phyloP scores from a whole-genome alignment of 257 asterid species.

The Plantago elongata region DNA sequence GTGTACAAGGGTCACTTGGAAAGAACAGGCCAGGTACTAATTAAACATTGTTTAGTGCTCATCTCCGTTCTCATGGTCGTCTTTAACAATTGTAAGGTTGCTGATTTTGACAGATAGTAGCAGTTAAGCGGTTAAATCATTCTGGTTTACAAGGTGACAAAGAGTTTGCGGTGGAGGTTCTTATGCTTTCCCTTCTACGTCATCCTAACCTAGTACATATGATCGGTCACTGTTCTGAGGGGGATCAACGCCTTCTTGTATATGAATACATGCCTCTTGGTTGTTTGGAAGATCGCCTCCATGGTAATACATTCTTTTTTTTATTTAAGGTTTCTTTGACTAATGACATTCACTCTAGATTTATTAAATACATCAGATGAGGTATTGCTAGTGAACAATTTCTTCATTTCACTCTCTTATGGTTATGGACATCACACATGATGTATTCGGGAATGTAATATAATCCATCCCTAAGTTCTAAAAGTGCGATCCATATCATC shows the following conservation, averaged over 20 bases:
- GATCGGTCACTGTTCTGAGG: constrained; percentile 48
- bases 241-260: constrained; percentile 44
- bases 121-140: constrained; percentile 37
- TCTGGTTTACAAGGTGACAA: constrained; percentile 48
- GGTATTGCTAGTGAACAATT: not conserved
- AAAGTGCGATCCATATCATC: not conserved
- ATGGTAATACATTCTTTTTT: constrained; percentile 20
- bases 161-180: constrained; percentile 49
- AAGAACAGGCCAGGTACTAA: constrained; percentile 35
- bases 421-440: not conserved
- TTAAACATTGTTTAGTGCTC: not conserved
- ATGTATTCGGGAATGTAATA: too few relatives aligned
- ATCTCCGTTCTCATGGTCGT: not conserved
- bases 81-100: not conserved
- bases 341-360: not conserved
- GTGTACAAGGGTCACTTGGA: constrained; percentile 34
- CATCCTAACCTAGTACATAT: constrained; percentile 49
- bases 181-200: constrained; percentile 38
- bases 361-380: not conserved
- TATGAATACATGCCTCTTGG: constrained; percentile 47
- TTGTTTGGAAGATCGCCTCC: constrained; percentile 44
- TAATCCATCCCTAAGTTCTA: not conserved
- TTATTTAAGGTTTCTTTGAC: too few relatives aligned
- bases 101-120: constrained; percentile 34
- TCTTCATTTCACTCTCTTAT: not conserved